Evolutionary conservation across 2,329 filamentous ascomycete species (phyloP), one percentile per base, ranked within the genome.

Genomic region (Monilinia laxa): DNA sequence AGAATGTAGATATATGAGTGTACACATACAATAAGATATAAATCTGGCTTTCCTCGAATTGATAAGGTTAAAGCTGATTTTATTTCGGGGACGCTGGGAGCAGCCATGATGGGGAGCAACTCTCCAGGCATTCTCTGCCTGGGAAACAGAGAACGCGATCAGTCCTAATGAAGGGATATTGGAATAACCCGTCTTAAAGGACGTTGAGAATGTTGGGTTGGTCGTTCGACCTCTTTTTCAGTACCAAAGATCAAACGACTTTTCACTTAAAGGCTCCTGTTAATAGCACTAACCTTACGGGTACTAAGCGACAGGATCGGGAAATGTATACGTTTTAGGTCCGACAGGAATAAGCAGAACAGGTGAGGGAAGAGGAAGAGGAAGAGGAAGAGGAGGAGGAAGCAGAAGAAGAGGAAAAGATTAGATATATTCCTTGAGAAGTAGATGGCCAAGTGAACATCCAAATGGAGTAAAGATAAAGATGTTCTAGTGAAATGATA

Each of bases 111-210:
- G 70, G 73, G 72, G 72, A 76, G 68, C 68, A 76, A 73, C 75
- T 76, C 75, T 71, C 75, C 75, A 73, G 75, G 75, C 75, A 76
- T 76, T 68, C 69, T 75, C 70, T 73, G 71, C 73, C 74, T 72
- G 65, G 67, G 51, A 49, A 45, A 63, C 65, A 69, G 66, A 71
- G 64, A 65, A 66, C 71, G 70, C 73, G 68, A 73, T 68, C 68
- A 71, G 67, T 65, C 68, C 68, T 53, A 51, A 70, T 52, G 66
- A 69, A 66, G 53, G 42, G 18, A 53, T 65, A 60, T 65, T 64
- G 40, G 68, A 51, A 66, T 62, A 67, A 67, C 7, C 7, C 63
- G 55, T 60, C 55, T 60, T 53, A 31, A 57, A 64, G 60, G 65
- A 68, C 55, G 59, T 59, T 40, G 14, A 38, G 45, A 28, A 38